Conservation (phyloP, 2,329 filamentous ascomycete genomes). For the Apiospora koreana region DNA sequence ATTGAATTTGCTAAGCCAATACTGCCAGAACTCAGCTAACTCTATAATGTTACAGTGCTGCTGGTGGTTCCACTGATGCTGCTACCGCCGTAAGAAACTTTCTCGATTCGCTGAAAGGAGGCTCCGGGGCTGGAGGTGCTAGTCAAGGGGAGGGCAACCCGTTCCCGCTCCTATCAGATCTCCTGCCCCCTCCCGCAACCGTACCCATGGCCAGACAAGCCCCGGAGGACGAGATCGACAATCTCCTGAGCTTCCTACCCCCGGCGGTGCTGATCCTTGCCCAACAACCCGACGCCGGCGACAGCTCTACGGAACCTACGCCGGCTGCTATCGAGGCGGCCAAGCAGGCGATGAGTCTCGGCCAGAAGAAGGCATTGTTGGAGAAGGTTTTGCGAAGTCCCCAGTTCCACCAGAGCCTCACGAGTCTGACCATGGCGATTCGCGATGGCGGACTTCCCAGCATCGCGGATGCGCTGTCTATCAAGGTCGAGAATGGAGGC, state of each 20-base stretch:
- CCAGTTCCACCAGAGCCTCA: constrained; percentile 85
- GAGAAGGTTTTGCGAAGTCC: constrained; percentile 83
- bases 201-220: constrained; percentile 71
- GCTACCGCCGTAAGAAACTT: constrained; percentile 84
- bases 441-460: constrained; percentile 88
- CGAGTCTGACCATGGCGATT: constrained; percentile 82
- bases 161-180: constrained; percentile 83
- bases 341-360: constrained; percentile 69
- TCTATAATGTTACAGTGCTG: constrained; percentile 52
- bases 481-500: constrained; percentile 83
- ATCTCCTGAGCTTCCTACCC: constrained; percentile 76
- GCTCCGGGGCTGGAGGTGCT: constrained; percentile 40
- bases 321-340: constrained; percentile 70
- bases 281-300: constrained; percentile 63
- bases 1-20: constrained; percentile 14
- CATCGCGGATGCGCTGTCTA: constrained; percentile 80
- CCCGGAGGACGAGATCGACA: constrained; percentile 68
- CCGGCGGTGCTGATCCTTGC: constrained; percentile 76
- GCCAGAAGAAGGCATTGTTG: constrained; percentile 79
- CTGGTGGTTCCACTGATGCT: constrained; percentile 65
- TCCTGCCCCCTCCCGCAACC: constrained; percentile 77
- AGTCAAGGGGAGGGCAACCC: constrained; percentile 56
- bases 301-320: constrained; percentile 64
- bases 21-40: constrained; percentile 41
- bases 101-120: constrained; percentile 74